Evolutionary conservation across 371 early-diverging fungal species (phyloP), one percentile per base, ranked within the genome.

Genomic region (Mortierella sp.): DNA sequence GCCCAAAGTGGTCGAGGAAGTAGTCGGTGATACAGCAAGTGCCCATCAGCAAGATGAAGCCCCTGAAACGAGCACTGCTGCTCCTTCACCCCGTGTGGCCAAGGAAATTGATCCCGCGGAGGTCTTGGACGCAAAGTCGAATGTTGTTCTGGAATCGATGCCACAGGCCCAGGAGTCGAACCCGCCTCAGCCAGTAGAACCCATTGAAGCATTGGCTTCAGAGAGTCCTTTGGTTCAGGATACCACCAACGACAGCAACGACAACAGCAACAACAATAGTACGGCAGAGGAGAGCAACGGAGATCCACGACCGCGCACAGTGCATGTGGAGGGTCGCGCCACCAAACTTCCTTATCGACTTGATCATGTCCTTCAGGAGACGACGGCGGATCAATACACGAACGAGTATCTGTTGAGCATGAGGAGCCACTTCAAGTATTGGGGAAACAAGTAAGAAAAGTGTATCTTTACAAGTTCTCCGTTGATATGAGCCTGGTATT

Each of bases 381-480:
- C 80, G 5, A 80, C 80, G 0, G 82, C 80, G 12, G 84, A 84
- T 39, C 74, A 78, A 29, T 84, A 84, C 51, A 82, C 82, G 34
- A 81, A 79, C 39, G 84, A 84, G 62, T 84, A 82, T 65, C 71
- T 84, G 17, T 54, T 84, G 25, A 80, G 82, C n/a, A 60, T 84
- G 63, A 68, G 82, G 43, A 82, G 82, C 22, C 84, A 84, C 63
- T 84, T 84, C 68, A 69, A 77, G 31, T 84, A 84, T 45, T 84
- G 84, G 84, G 84, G 78, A 14, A 84, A 82, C 58, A 67, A 80
- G 84, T 83, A 79, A 27, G n/a, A 27, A 29, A 10, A 25, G 6
- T 39, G 3, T 7, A 13, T 22, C n/a, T 8, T 14, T 14, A 44
- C 34, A 49, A 28, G 12, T 14, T 10, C 34, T 10, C 34, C 34